Conservation (phyloP, 129 eudicot genomes). For the Tanacetum coccineum region DNA sequence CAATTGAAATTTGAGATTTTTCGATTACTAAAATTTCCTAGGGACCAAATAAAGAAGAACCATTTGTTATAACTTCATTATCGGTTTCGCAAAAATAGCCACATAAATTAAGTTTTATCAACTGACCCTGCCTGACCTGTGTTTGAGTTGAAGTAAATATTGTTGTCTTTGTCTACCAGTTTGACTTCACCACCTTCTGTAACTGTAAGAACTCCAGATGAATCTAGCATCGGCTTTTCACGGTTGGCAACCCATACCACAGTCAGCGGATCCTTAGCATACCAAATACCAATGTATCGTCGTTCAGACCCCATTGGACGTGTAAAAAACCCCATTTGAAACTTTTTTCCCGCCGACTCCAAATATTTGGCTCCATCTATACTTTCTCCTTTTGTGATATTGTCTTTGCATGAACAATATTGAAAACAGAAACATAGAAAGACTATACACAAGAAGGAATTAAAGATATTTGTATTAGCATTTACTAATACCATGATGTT, state of each 20-base stretch:
- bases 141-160: neutral
- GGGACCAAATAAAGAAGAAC: too few species aligned
- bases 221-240: conserved; percentile 18
- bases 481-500: conserved; percentile 20
- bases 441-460: conserved; percentile 7
- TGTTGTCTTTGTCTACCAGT: conserved; percentile 12
- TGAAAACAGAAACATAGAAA: neutral
- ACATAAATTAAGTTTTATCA: too few species aligned
- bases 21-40: too few species aligned
- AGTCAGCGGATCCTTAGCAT: conserved; percentile 17
- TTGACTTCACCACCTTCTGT: conserved; percentile 29
- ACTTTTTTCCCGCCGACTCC: conserved; percentile 28
- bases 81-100: too few species aligned
- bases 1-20: too few species aligned
- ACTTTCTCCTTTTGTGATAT: conserved; percentile 25
- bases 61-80: too few species aligned
- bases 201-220: conserved; percentile 17
- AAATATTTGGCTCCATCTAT: conserved; percentile 28
- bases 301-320: neutral
- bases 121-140: conserved; percentile 10
- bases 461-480: neutral
- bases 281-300: conserved; percentile 53
- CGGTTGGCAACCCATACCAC: conserved; percentile 66
- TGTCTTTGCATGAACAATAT: conserved; percentile 19
- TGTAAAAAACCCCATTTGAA: conserved; percentile 47